phyloP scores from a whole-genome alignment of 2,329 filamentous ascomycete species.

The Gaeumannomyces sp. region DNA sequence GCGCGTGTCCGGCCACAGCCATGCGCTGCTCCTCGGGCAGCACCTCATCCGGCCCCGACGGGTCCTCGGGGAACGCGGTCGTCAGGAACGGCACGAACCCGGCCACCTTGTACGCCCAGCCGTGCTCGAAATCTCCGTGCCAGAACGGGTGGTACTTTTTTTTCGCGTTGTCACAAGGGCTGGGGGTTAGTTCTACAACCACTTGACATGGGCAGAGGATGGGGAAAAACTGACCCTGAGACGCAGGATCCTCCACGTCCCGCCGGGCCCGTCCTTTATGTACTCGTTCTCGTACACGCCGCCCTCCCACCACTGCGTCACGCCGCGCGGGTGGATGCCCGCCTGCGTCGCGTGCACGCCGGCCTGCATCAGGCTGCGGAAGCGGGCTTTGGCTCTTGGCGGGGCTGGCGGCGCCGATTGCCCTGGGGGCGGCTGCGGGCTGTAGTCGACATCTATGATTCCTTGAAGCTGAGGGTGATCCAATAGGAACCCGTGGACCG shows the following conservation, averaged over 20 bases:
- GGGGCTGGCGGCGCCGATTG: slow-evolving; percentile 20
- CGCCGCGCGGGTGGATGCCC: slow-evolving; percentile 43
- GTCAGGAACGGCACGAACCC: slow-evolving; percentile 47
- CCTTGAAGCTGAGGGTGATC: slow-evolving; percentile 54
- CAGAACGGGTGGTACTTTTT: slow-evolving; percentile 47
- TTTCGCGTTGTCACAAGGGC: too few species aligned
- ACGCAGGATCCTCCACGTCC: slow-evolving; percentile 47
- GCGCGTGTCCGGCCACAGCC: slow-evolving; percentile 50
- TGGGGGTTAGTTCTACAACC: too few species aligned
- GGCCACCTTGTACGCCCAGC: slow-evolving; percentile 46
- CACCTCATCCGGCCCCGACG: slow-evolving; percentile 44
- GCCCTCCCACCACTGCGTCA: slow-evolving; percentile 53
- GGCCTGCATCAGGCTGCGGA: slow-evolving; percentile 49
- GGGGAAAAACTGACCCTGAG: slow-evolving; percentile 26
- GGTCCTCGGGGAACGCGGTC: slow-evolving; percentile 42
- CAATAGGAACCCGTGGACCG: slow-evolving; percentile 48
- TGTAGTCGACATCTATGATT: slow-evolving; percentile 43
- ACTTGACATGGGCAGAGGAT: too few species aligned
- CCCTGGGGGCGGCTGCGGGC: slow-evolving; percentile 18
- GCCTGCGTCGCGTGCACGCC: slow-evolving; percentile 46
- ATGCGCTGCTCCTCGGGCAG: slow-evolving; percentile 39
- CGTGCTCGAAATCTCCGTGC: slow-evolving; percentile 47
- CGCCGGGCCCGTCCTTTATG: slow-evolving; percentile 39
- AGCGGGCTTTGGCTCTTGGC: slow-evolving; percentile 35
- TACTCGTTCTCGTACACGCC: slow-evolving; percentile 55